These are phyloP conservation scores for Neodidymelliopsis sp. DNA, from an alignment of 2,329 filamentous ascomycete genomes.

Conservation along the genomic window DNA sequence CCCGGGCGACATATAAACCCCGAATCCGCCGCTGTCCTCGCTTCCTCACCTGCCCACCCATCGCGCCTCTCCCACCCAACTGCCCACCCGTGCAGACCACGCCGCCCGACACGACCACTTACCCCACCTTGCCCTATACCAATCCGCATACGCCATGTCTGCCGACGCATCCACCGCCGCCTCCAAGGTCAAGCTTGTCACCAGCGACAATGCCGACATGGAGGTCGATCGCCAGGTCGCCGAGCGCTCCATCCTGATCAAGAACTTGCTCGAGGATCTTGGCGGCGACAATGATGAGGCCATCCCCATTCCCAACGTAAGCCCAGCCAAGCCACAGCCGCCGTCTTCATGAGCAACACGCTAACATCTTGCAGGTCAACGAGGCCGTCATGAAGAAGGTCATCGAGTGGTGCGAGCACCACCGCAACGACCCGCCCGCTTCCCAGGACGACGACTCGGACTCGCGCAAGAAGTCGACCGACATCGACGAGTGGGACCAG, in stretches of 20 bases:
- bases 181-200: conserved; percentile 51
- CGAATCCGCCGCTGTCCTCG: conserved; percentile 7
- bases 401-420: conserved; percentile 96
- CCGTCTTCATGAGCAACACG: not conserved
- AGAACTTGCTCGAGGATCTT: conserved; percentile 97
- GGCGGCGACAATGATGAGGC: conserved; percentile 70
- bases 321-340: not conserved
- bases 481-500: conserved; percentile 99
- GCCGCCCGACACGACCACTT: conserved; percentile 21
- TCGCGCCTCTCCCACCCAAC: conserved; percentile 2
- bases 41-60: conserved; percentile 10
- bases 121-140: conserved; percentile 28
- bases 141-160: conserved; percentile 29
- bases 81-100: not conserved
- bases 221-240: conserved; percentile 74
- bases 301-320: conserved; percentile 83
- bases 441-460: conserved; percentile 89
- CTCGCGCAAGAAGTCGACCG: conserved; percentile 95
- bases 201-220: conserved; percentile 56
- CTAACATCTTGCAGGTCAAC: conserved; percentile 68
- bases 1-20: conserved; percentile 22
- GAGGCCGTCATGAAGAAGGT: conserved; percentile 95
- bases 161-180: conserved; percentile 24
- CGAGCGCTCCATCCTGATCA: conserved; percentile 93
- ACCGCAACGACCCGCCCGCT: conserved; percentile 86